Percentiles rank a stretch among this genome's conserved stretches.
phyloP scores from a whole-genome alignment of 257 asterid species.

The Ehretia macrophylla region DNA sequence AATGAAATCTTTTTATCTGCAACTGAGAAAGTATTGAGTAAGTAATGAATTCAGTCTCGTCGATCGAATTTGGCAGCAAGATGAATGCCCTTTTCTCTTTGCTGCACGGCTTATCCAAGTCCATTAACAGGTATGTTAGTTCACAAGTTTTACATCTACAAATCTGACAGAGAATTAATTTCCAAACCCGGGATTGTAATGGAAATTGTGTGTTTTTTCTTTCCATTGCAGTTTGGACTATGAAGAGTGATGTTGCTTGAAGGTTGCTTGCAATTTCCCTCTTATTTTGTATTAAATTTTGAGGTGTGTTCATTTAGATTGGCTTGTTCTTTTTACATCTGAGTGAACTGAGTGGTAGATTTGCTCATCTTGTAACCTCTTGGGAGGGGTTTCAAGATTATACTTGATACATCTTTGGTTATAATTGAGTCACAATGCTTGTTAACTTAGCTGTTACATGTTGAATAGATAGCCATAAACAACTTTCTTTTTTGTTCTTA shows the following conservation, averaged over 20 bases:
- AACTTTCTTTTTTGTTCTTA: neutral
- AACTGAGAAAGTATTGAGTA: conserved; percentile 7
- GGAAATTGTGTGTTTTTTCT: neutral
- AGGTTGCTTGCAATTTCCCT: conserved; percentile 34
- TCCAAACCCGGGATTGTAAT: neutral
- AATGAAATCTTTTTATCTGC: conserved; percentile 8
- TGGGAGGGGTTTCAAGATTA: conserved; percentile 13
- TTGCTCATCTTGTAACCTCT: conserved; percentile 11
- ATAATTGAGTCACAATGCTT: neutral
- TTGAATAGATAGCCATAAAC: too few relatives aligned
- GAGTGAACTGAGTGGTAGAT: conserved; percentile 20
- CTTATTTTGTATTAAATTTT: conserved; percentile 27
- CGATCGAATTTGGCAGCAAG: conserved; percentile 18
- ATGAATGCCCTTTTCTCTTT: conserved; percentile 13
- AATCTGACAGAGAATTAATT: neutral
- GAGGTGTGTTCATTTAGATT: conserved; percentile 38
- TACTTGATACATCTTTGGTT: neutral
- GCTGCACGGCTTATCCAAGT: conserved; percentile 17
- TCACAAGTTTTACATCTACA: neutral
- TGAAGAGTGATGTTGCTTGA: conserved; percentile 27
- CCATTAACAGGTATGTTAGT: conserved; percentile 27
- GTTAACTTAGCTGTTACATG: neutral
- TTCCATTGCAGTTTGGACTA: conserved; percentile 38
- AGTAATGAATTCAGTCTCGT: conserved; percentile 2
- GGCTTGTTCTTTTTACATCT: conserved; percentile 23